These are phyloP conservation scores for Apiospora malaysiana DNA, from an alignment of 2,329 filamentous ascomycete species.

Conservation along the genomic window DNA sequence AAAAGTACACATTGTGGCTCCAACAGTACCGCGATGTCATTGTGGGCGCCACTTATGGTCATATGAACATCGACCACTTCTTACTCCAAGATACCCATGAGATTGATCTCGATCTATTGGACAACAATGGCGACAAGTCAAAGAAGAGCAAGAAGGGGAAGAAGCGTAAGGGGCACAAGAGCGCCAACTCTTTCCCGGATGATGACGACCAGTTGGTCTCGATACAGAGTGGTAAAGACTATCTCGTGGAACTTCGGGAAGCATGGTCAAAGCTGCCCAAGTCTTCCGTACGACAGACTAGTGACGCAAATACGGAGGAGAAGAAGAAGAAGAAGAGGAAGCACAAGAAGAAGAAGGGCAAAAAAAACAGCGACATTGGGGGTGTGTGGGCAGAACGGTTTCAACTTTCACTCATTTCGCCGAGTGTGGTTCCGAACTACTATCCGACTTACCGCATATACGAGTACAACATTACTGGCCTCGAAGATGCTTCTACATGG, in stretches of 20 bases:
- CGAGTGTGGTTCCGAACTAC: conserved; percentile 91
- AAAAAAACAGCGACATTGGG: conserved; percentile 71
- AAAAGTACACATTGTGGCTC: conserved; percentile 93
- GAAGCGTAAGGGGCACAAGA: conserved; percentile 35
- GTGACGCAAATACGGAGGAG: conserved; percentile 32
- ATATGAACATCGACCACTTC: conserved; percentile 99
- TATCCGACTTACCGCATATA: conserved; percentile 89
- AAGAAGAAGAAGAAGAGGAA: conserved; percentile 52
- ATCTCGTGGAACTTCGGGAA: conserved; percentile 77
- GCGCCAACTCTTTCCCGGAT: neutral
- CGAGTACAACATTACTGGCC: conserved; percentile 87
- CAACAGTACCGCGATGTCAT: conserved; percentile 91
- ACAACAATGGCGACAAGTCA: conserved; percentile 35
- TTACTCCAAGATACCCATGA: conserved; percentile 86
- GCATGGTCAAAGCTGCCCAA: conserved; percentile 79
- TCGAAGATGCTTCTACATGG: conserved; percentile 64
- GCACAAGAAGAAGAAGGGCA: conserved; percentile 56
- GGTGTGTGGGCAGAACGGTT: conserved; percentile 86
- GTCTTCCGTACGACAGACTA: conserved; percentile 40
- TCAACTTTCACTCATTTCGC: conserved; percentile 78
- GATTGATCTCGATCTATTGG: conserved; percentile 63
- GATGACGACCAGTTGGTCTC: conserved; percentile 48
- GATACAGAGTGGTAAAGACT: conserved; percentile 73
- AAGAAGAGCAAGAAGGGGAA: conserved; percentile 34
- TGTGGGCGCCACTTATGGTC: conserved; percentile 79